These are phyloP conservation scores for Fusarium fujikuroi DNA, from an alignment of 2,329 filamentous ascomycete species.

Conservation along the genomic window DNA sequence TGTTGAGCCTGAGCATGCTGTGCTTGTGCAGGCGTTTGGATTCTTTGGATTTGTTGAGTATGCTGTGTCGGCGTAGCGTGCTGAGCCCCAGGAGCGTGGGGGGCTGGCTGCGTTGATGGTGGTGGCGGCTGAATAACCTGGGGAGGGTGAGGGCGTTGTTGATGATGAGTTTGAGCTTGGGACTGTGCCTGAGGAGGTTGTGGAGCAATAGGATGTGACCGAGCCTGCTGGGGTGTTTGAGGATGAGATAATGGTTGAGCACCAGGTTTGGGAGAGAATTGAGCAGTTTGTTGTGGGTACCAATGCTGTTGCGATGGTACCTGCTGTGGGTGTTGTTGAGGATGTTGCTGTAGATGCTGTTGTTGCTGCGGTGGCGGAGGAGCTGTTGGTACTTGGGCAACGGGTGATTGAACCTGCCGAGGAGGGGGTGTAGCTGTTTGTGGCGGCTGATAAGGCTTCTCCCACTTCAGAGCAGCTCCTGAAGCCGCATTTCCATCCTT, in stretches of 20 bases:
- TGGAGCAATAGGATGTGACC: constrained; percentile 33
- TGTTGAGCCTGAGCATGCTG: constrained; percentile 25
- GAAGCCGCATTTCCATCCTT: constrained; percentile 42
- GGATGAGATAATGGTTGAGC: constrained; percentile 38
- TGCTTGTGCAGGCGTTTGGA: constrained; percentile 21
- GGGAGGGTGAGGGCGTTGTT: constrained; percentile 31
- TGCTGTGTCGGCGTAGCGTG: constrained; percentile 34
- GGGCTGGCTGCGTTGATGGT: constrained; percentile 24
- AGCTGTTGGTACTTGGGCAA: constrained; percentile 36
- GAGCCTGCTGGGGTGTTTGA: constrained; percentile 38
- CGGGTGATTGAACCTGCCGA: constrained; percentile 42
- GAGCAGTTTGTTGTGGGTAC: constrained; percentile 36
- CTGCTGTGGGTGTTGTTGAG: constrained; percentile 29
- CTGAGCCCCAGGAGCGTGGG: constrained; percentile 35
- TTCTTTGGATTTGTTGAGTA: constrained; percentile 34
- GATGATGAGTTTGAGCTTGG: constrained; percentile 29
- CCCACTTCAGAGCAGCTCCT: constrained; percentile 52
- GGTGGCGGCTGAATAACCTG: constrained; percentile 16
- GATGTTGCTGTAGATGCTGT: constrained; percentile 27
- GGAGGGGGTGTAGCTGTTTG: constrained; percentile 40
- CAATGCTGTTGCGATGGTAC: constrained; percentile 33
- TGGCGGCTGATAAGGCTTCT: constrained; percentile 55
- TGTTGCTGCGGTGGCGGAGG: constrained; percentile 35
- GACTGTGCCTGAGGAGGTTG: constrained; percentile 36
- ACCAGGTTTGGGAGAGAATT: constrained; percentile 36